Evolutionary conservation across 208 protist species (phyloP).

Genomic region (Crithidia expoeki): DNA sequence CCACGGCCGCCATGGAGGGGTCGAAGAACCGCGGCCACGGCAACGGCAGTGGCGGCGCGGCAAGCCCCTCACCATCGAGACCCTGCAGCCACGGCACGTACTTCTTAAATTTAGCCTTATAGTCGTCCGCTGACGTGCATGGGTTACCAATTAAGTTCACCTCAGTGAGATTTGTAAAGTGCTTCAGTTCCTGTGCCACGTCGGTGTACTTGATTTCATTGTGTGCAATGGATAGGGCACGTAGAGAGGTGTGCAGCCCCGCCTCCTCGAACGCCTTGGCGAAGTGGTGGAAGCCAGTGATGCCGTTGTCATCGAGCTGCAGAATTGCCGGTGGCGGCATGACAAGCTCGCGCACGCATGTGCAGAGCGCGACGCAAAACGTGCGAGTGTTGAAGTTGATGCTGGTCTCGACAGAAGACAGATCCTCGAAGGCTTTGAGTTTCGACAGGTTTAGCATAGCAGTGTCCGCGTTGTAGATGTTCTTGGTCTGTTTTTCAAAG

Average conservation of each 20-base stretch:
- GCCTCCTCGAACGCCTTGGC: constrained; percentile 62
- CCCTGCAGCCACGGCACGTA: constrained; percentile 70
- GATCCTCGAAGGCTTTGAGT: constrained; percentile 55
- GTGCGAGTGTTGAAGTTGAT: constrained; percentile 87
- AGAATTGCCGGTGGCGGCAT: constrained; percentile 66
- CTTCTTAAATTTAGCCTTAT: constrained; percentile 60
- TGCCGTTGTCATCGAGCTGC: constrained; percentile 64
- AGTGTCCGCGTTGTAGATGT: constrained; percentile 58
- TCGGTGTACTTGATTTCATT: constrained; percentile 68
- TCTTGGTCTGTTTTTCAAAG: constrained; percentile 84
- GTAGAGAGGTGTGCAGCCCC: constrained; percentile 58
- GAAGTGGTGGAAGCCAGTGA: constrained; percentile 66
- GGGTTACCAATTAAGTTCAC: constrained; percentile 76
- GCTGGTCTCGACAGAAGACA: constrained; percentile 53
- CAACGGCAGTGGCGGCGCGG: constrained; percentile 57
- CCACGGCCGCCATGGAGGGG: constrained; percentile 16
- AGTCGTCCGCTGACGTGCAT: constrained; percentile 48
- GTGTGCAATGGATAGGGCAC: constrained; percentile 61
- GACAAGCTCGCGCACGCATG: constrained; percentile 67
- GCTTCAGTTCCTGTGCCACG: constrained; percentile 53
- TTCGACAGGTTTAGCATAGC: constrained; percentile 66
- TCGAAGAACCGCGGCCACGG: constrained; percentile 78
- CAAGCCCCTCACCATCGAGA: constrained; percentile 61
- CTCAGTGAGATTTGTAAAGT: constrained; percentile 69
- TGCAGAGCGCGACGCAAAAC: constrained; percentile 83